Evolutionary conservation across 2,329 filamentous ascomycete genomes (phyloP), one percentile per base, ranked within the genome.

Genomic region (Neopestalotiopsis sp.): DNA sequence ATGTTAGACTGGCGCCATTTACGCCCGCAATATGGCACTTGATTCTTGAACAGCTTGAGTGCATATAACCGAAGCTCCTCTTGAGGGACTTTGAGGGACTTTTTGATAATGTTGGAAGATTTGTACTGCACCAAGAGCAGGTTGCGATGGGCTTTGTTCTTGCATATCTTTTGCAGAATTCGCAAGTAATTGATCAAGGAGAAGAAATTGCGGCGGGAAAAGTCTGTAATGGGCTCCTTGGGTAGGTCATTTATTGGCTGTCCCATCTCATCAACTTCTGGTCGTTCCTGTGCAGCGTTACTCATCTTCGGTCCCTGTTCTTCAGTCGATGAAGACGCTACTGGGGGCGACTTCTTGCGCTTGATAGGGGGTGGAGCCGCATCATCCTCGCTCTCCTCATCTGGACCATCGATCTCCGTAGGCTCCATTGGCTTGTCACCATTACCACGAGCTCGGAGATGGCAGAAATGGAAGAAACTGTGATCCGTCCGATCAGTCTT

Each of bases 1-100:
- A 99, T 99, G 81, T 99, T 98, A 74, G 91, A 91, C 83, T 98
- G 96, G 14, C 96, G 91, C 96, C 96, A 99, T 83, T 99, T 99
- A 58, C 96, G 91, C 28, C 96, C 95, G 80, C 95, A 98, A 84
- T 97, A 99, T 1, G 96, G 96, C 4, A 99, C 96, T 81, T 99
- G 96, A 70, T 94, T 96, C 81, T 99, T 99, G 90, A 98, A 98
- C 0, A 99, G 88, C 82, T 99, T 99, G 74, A 99, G 89, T 0
- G 96, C 97, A 83, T 98, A 98, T 58, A 97, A 90, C 5, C 96
- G 91, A 56, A 99, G 86, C 76, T 94, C 89, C 1, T 91, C 91
- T 76, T 99, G 94, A 0, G 95, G 95, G 28, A 98, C 92, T 74
- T 96, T 95, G 17, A 99, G 89, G 5, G 93, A 91, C 80, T 97